These are phyloP conservation scores for Pinus taeda DNA, from an alignment of 75 land plant genomes.

Conservation along the genomic window DNA sequence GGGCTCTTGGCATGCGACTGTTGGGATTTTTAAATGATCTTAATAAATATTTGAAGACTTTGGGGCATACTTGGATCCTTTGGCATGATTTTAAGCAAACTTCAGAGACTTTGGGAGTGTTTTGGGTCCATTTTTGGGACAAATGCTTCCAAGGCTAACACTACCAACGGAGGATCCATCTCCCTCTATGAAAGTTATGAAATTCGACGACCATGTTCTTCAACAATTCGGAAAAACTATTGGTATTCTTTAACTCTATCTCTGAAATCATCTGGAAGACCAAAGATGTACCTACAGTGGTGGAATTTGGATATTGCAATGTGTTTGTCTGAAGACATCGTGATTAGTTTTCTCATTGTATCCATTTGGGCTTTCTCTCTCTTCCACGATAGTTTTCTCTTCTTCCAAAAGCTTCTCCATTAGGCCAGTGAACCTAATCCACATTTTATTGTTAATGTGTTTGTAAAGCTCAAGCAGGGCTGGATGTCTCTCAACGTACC, in stretches of 20 bases:
- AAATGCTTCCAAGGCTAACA: constrained; percentile 32
- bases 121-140: too few species aligned
- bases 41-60: too few species aligned
- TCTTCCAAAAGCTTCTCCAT: constrained; percentile 57
- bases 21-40: too few species aligned
- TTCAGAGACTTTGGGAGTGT: too few species aligned
- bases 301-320: constrained; percentile 60
- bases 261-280: constrained; percentile 75
- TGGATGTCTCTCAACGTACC: constrained; percentile 44
- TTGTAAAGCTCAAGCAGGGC: constrained; percentile 47
- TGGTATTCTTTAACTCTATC: constrained; percentile 62
- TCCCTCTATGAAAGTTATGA: constrained; percentile 66
- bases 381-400: constrained; percentile 43
- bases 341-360: constrained; percentile 60
- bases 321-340: constrained; percentile 61
- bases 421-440: constrained; percentile 55
- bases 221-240: constrained; percentile 46
- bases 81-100: too few species aligned
- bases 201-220: constrained; percentile 33
- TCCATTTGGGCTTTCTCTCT: constrained; percentile 41
- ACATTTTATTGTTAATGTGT: constrained; percentile 33
- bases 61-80: too few species aligned
- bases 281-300: constrained; percentile 60
- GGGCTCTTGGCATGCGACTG: too few species aligned
- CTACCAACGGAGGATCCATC: constrained; percentile 30